A percentile compares a stretch with the other conserved stretches of the same genome.
These are phyloP conservation scores for Ormosia semicastrata DNA, from an alignment of 306 rosid genomes.

Conservation along the genomic window DNA sequence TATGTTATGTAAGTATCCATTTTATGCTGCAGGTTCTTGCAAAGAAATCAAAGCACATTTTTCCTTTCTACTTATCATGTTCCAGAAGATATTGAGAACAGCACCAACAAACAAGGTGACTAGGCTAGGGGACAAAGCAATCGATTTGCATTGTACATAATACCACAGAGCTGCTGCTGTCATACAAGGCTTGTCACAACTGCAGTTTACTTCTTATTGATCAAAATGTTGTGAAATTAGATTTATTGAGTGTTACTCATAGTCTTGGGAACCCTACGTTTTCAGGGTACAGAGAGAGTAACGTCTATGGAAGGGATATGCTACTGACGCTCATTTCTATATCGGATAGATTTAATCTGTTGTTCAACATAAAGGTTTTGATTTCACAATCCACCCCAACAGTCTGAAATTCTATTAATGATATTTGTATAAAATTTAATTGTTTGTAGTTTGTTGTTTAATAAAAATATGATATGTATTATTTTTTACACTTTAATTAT, in stretches of 20 bases:
- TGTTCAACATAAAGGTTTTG: not conserved
- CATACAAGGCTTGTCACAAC: constrained; percentile 15
- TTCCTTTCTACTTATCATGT: constrained; percentile 71
- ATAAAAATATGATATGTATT: no score
- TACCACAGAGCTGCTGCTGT: constrained; percentile 17
- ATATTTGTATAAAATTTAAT: not conserved
- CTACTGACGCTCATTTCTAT: constrained; percentile 7
- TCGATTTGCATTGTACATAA: constrained; percentile 29
- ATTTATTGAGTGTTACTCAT: not conserved
- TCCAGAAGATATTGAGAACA: constrained; percentile 54
- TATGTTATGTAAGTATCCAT: not conserved
- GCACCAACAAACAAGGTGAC: constrained; percentile 49
- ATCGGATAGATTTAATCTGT: not conserved
- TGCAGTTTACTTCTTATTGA: not conserved
- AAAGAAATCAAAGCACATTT: constrained; percentile 52
- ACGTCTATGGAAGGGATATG: constrained; percentile 2
- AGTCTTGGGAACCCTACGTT: not conserved
- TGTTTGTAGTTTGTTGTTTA: no score
- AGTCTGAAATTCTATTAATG: not conserved
- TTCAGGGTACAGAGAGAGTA: not conserved
- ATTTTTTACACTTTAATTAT: no score
- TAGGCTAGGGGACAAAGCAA: constrained; percentile 12
- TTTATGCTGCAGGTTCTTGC: constrained; percentile 66
- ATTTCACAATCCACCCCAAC: not conserved
- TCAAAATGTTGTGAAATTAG: not conserved